Percentiles rank a stretch among this genome's conserved stretches.
phyloP scores from a whole-genome alignment of 148 eudicot genomes.

The Spergularia bocconei region DNA sequence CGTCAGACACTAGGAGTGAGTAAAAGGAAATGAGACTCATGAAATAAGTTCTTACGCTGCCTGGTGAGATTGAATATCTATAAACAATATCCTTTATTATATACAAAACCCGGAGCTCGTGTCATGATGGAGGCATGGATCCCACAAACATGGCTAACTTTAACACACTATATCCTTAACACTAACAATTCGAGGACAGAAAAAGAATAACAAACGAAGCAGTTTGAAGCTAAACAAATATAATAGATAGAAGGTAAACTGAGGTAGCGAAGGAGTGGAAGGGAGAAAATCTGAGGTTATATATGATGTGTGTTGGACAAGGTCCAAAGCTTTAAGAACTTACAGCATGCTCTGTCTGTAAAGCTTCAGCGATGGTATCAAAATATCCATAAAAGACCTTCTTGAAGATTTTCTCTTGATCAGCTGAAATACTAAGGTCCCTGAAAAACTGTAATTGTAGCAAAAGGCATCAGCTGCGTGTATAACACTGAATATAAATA shows the following conservation, averaged over 20 bases:
- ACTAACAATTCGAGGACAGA: not conserved
- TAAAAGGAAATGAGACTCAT: not conserved
- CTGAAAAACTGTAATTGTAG: conserved; percentile 57
- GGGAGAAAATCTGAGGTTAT: not conserved
- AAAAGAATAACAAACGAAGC: not conserved
- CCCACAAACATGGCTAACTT: not conserved
- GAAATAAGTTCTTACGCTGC: not conserved
- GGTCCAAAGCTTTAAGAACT: conserved; percentile 27
- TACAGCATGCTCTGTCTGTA: conserved; percentile 87
- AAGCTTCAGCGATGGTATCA: conserved; percentile 76
- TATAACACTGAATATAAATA: not conserved
- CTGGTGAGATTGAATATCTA: not conserved
- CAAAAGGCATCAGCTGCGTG: conserved; percentile 8
- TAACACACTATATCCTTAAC: not conserved
- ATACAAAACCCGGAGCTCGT: too few species aligned
- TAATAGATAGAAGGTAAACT: not conserved
- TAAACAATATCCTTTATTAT: too few species aligned
- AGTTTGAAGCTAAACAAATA: not conserved
- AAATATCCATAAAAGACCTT: conserved; percentile 72
- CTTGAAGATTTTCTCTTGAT: conserved; percentile 76
- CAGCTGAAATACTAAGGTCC: conserved; percentile 69
- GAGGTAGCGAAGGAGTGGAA: too few species aligned
- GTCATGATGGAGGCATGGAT: too few species aligned
- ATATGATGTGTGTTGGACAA: not conserved
- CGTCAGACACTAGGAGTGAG: not conserved